Base-by-base conservation (phyloP, 805 yeast species). In the Lipomyces starkeyi region DNA sequence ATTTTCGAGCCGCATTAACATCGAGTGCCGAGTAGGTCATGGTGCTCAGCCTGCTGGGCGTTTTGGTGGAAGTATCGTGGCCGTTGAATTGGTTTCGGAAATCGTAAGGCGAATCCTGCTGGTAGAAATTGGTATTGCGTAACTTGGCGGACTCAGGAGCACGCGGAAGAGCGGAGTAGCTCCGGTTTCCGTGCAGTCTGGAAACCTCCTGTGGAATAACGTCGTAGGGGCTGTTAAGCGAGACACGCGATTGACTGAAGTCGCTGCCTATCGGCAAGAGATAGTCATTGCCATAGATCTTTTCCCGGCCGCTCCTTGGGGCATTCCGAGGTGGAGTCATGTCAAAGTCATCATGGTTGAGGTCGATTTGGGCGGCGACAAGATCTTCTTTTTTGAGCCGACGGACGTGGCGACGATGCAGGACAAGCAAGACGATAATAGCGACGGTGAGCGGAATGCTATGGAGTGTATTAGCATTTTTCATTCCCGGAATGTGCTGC, bases 361-460 rank as follows among this genome's bases (percentile, higher is more conserved):
- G 73, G 71, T 81, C 83, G 64, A 81, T 74, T 43, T 74, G 76
- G 43, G 74, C 70, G 74, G 76, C 74, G 5, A 65, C 71, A 59
- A 73, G 76, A 67, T 81, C 83, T 67, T 81, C 84, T 59, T 73
- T 73, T 22, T 74, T 73, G 32, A 77, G 70, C 35, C 74, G 73
- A 11, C 76, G 73, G 35, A 74, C 69, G 71, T 79, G 81, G 27
- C 79, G 69, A 59, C 72, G 69, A 55, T 78, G 78, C 53, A 81
- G 67, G 71, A 75, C 73, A n/a, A 72, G 58, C 40, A 79, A 65
- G 20, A 79, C 70, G 14, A 74, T 20, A 14, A 79, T 53, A 32
- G 81, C 80, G 25, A 77, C 37, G 2, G 69, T 60, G n/a, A 78
- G 66, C 6, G 84, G 84, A 35, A 81, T 74, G n/a, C 81, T 80